Conservation (phyloP, 192 early-diverging fungal genomes). For the Backusella psychrophila region DNA sequence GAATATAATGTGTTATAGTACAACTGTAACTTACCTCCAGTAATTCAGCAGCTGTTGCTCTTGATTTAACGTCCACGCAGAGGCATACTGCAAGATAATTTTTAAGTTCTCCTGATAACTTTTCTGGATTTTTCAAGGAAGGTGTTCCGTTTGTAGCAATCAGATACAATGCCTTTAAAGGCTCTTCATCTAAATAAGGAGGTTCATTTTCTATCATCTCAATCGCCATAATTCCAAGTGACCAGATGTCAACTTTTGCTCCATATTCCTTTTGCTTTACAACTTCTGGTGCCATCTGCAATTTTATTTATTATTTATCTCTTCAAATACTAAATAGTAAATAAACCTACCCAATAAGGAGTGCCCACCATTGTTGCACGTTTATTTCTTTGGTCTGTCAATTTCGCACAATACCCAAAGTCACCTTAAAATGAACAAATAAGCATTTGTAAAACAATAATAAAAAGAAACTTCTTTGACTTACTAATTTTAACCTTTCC, state of each 20-base stretch:
- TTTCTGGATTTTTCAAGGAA: slow-evolving; percentile 71
- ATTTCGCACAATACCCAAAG: slow-evolving; percentile 85
- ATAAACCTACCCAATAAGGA: slow-evolving; percentile 72
- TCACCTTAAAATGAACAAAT: slow-evolving; percentile 52
- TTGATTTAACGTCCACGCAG: slow-evolving; percentile 71
- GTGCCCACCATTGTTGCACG: slow-evolving; percentile 86
- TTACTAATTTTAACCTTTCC: slow-evolving; percentile 75
- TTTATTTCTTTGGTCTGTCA: slow-evolving; percentile 69
- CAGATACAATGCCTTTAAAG: slow-evolving; percentile 86
- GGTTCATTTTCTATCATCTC: slow-evolving; percentile 98
- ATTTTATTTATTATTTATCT: background rate
- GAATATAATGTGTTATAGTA: background rate
- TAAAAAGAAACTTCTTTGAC: slow-evolving; percentile 1
- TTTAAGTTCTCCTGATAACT: slow-evolving; percentile 43
- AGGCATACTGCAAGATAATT: slow-evolving; percentile 59
- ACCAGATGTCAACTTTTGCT: slow-evolving; percentile 95
- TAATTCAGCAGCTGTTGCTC: slow-evolving; percentile 76
- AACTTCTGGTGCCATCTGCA: slow-evolving; percentile 92
- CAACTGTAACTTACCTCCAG: slow-evolving; percentile 50
- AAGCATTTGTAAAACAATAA: background rate
- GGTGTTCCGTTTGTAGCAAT: slow-evolving; percentile 97
- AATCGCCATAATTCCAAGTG: slow-evolving; percentile 95
- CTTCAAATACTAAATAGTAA: background rate
- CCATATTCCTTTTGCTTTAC: slow-evolving; percentile 92
- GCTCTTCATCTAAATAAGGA: slow-evolving; percentile 94